Percentiles rank a stretch among this genome's conserved stretches.
phyloP scores from a whole-genome alignment of 1,284 basidiomycete genomes.

The Sphagnurus paluster region DNA sequence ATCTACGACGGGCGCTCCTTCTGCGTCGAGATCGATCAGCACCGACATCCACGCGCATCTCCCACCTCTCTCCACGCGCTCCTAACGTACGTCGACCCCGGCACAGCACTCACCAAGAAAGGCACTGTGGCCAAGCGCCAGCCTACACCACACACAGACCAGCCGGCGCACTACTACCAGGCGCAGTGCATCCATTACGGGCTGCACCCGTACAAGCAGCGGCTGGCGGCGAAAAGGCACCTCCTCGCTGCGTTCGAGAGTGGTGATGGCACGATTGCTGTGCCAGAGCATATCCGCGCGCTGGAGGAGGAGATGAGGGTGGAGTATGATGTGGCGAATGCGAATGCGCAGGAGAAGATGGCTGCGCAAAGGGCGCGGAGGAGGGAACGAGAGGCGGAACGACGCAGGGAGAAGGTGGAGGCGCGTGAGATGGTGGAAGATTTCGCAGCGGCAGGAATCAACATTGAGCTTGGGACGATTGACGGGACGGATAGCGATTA shows the following conservation, averaged over 20 bases:
- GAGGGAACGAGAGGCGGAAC: slow-evolving; percentile 1
- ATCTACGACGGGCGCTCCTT: slow-evolving; percentile 9
- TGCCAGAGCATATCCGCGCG: slow-evolving; percentile 8
- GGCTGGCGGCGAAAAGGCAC: slow-evolving; percentile 24
- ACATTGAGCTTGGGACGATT: too few relatives aligned
- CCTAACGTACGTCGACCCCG: slow-evolving; percentile 23
- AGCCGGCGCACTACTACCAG: slow-evolving; percentile 22
- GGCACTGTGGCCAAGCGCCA: slow-evolving; percentile 25
- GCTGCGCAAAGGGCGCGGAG: slow-evolving; percentile 4
- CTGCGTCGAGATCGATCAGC: slow-evolving; percentile 9
- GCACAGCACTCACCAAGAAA: slow-evolving; percentile 23
- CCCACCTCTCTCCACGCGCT: slow-evolving; percentile 21
- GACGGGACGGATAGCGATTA: not conserved
- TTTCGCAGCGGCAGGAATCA: too few relatives aligned
- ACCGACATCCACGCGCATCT: slow-evolving; percentile 19
- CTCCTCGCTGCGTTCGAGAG: slow-evolving; percentile 24
- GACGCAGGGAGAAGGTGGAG: too few relatives aligned
- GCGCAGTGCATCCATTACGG: slow-evolving; percentile 21
- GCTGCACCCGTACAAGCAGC: slow-evolving; percentile 21
- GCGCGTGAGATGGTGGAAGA: too few relatives aligned
- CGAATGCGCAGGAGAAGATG: slow-evolving; percentile 2
- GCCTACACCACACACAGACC: slow-evolving; percentile 24
- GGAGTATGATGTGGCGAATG: slow-evolving; percentile 9
- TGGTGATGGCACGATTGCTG: too few relatives aligned
- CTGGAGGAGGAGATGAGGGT: slow-evolving; percentile 11